A percentile compares a stretch with the other conserved stretches of the same genome.
Evolutionary conservation across 208 protist species (phyloP).

Genomic region (Leishmania tropica): DNA sequence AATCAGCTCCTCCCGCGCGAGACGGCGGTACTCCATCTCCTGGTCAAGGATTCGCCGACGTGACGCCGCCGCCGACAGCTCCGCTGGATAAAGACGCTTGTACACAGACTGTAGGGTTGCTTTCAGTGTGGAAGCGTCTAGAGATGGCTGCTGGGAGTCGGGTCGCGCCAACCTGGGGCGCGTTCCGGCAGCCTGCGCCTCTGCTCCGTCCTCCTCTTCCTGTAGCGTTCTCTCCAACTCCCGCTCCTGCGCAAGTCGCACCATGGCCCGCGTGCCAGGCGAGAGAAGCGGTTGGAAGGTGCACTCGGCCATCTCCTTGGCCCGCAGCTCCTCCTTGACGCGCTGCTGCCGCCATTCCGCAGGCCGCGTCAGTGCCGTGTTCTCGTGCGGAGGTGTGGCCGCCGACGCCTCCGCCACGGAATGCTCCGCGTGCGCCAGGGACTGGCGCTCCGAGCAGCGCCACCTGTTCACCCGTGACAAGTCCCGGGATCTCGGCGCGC

Average conservation of each 20-base stretch:
- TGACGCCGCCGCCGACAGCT: slow-evolving; percentile 29
- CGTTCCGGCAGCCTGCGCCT: not conserved
- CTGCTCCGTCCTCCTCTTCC: not conserved
- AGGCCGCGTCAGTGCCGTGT: not conserved
- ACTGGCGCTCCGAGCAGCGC: not conserved
- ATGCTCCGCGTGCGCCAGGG: not conserved
- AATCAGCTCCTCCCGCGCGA: slow-evolving; percentile 50
- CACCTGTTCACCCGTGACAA: not conserved
- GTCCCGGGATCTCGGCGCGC: slow-evolving; percentile 5
- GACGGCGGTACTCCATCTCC: slow-evolving; percentile 34
- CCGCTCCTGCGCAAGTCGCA: slow-evolving; percentile 29
- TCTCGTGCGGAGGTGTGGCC: not conserved
- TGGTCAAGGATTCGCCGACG: slow-evolving; percentile 35
- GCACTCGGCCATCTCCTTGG: slow-evolving; percentile 66
- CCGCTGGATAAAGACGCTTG: slow-evolving; percentile 68
- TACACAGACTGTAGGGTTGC: slow-evolving; percentile 49
- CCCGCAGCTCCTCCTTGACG: slow-evolving; percentile 41
- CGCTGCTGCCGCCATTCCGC: slow-evolving; percentile 20
- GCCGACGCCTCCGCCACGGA: not conserved
- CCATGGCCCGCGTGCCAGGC: slow-evolving; percentile 57
- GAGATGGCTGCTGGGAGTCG: not conserved
- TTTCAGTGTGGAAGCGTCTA: slow-evolving; percentile 13
- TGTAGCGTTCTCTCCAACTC: slow-evolving; percentile 20
- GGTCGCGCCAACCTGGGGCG: not conserved
- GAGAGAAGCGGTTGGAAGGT: slow-evolving; percentile 78